phyloP scores from a whole-genome alignment of 176 grass and related monocot genomes.

The Aegilops sharonensis region DNA sequence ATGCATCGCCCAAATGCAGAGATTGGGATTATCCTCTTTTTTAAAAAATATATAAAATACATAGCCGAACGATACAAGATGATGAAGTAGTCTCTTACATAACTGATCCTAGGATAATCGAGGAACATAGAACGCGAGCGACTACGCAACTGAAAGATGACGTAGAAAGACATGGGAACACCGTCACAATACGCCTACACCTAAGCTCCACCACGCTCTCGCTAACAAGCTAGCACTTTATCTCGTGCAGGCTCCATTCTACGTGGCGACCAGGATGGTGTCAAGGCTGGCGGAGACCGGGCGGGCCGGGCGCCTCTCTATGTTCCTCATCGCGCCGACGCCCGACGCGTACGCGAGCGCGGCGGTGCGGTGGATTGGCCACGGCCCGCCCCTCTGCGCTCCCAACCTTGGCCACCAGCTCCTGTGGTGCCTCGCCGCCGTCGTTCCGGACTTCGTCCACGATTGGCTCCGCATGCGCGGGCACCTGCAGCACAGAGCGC shows the following conservation, averaged over 20 bases:
- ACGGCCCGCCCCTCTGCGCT: constrained; percentile 19
- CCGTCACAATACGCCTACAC: too few relatives aligned
- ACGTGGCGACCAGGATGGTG: not conserved
- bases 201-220: too few relatives aligned
- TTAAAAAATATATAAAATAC: too few relatives aligned
- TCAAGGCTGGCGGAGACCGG: not conserved
- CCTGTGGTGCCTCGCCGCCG: constrained; percentile 24
- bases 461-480: constrained; percentile 14
- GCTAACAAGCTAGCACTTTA: too few relatives aligned
- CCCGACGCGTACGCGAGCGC: constrained; percentile 32
- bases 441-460: constrained; percentile 18
- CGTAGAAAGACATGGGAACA: too few relatives aligned
- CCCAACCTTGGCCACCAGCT: constrained; percentile 40
- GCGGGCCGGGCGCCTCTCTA: not conserved
- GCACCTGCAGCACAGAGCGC: constrained; percentile 5
- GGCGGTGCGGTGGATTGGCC: constrained; percentile 42
- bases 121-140: too few relatives aligned
- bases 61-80: too few relatives aligned
- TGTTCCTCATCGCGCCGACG: not conserved
- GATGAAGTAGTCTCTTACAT: too few relatives aligned
- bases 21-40: too few relatives aligned
- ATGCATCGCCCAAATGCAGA: too few relatives aligned
- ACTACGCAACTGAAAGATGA: too few relatives aligned
- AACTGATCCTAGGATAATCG: too few relatives aligned
- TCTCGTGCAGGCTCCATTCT: not conserved